A percentile compares a stretch with the other conserved stretches of the same genome.
These are phyloP conservation scores for Atalantia buxifolia DNA, from an alignment of 345 rosid genomes.

Conservation along the genomic window DNA sequence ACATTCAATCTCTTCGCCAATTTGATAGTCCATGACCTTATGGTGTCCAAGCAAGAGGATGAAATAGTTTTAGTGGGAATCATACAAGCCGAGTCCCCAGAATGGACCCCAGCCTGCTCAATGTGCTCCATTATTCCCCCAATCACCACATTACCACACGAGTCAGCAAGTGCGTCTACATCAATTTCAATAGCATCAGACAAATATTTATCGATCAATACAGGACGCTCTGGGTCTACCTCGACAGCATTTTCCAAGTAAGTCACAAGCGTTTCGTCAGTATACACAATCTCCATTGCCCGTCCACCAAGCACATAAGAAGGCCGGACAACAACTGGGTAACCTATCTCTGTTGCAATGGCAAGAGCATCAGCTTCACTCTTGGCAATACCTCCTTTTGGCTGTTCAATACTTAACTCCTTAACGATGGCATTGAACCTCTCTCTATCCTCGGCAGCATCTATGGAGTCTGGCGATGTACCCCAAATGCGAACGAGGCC, in stretches of 20 bases:
- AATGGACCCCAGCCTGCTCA: constrained; percentile 98
- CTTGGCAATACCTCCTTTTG: constrained; percentile 97
- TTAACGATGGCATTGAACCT: constrained; percentile 80
- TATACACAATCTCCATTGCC: constrained; percentile 92
- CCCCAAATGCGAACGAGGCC: constrained; percentile 91
- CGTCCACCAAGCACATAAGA: constrained; percentile 96
- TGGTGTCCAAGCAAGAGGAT: constrained; percentile 66
- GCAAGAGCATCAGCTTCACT: constrained; percentile 81
- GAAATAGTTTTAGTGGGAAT: constrained; percentile 84
- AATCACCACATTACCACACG: constrained; percentile 74
- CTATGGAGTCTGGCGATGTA: constrained; percentile 93
- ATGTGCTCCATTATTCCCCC: constrained; percentile 99
- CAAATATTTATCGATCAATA: constrained; percentile 80
- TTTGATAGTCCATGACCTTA: constrained; percentile 74
- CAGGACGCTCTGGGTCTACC: constrained; percentile 95
- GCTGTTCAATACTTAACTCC: constrained; percentile 85
- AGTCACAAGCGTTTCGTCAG: constrained; percentile 65
- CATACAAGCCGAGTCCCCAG: constrained; percentile 96
- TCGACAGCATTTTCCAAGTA: constrained; percentile 88
- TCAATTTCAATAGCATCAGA: constrained; percentile 93
- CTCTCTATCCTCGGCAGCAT: constrained; percentile 95
- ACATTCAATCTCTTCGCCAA: constrained; percentile 78
- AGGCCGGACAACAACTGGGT: constrained; percentile 94
- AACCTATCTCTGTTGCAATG: constrained; percentile 79
- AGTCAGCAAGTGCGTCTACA: constrained; percentile 85